Evolutionary conservation across 139 green algal species (phyloP), one percentile per base, ranked within the genome.

Genomic region (Closterium sp.): DNA sequence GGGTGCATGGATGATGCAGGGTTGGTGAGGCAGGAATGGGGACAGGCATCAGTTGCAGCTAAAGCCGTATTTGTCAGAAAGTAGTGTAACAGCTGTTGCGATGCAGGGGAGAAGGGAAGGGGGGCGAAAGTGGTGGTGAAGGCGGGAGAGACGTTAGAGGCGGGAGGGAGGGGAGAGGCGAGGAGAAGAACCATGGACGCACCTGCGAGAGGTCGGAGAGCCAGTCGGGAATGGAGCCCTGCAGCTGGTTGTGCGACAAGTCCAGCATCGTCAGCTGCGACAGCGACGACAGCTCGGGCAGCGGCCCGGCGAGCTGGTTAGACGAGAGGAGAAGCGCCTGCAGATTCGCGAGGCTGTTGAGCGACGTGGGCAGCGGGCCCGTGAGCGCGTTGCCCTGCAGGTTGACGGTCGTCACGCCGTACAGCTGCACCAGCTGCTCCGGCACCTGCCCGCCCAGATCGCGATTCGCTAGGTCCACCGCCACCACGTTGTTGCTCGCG

Each of bases 341-440:
- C 9, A 90, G 88, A 28, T 86, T 90, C 27, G 30, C 28, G 88
- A 50, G 70, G 9, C 27, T 31, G 13, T 79, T 79, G 62, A 50
- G 38, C 62, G 70, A 90, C 10, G 62, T 27, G 29, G 88, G 88
- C n/a, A 90, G n/a, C 29, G 38, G 9, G 7, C 28, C 29, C 27
- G 88, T 90, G 27, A 90, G 70, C 13, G n/a, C 28, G 30, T 90
- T 90, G 0, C 70, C 70, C n/a, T 86, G 62, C 30, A 90, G 29
- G 88, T 38, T 62, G 29, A 90, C 28, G 27, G 88, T 87, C 11
- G 28, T 86, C 9, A 90, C 62, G 62, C 62, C 62, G 62, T 79
- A 79, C 62, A 79, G 62, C 62, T 79, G 62, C 62, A 79, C 62
- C 13, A 79, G 62, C 62, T 79, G 17, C 62, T 79, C 62, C 62